Base-by-base conservation (phyloP, 257 asterid genomes). In the Nicotiana undulata region DNA sequence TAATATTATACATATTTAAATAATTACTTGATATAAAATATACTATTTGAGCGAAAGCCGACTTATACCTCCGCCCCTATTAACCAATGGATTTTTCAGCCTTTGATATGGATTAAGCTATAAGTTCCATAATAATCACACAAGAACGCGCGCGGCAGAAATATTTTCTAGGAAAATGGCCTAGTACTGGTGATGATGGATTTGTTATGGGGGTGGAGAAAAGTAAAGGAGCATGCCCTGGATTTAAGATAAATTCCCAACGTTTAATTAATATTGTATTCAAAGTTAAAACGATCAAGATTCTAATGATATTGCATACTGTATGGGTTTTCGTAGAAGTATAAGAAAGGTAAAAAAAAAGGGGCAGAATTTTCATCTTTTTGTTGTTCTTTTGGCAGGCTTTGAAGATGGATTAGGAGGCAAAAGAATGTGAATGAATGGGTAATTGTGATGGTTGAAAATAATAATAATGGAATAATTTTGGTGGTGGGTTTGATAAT, bases 321-420 rank as follows among this genome's bases (percentile, higher is more conserved):
- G 77, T 55, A 77, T 77, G 82, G 83, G 74, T 37, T 29, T 79
- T 79, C 32, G 63, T 22, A 49, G 52, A 46, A 37, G 61, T 63
- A 76, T 82, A 80, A 76, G 76, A 78, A 82, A 56, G 67, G 81
- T 40, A 0, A 58, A 87, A 31, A 59, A 2, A 55, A 61, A 76
- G 85, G 63, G 85, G 84, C 66, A 17, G 77, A 75, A 29, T 75
- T 24, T 44, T 70, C 37, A 22, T 24, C 20, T 13, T 24, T 46
- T 5, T 12, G 3, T 9, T 24, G 40, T 72, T 81, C 59, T 77
- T 77, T 72, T 84, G 87, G 85, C 88, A 87, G 88, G 82, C 22
- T 77, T 88, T 90, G 96, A 88, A 86, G 92, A 89, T 88, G 80
- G 83, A 80, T 80, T 87, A 88, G 93, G 97, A 83, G 92, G 93